Evolutionary conservation across 495 filamentous ascomycete genomes (phyloP).

Genomic region (Aspergillus kassunensis): DNA sequence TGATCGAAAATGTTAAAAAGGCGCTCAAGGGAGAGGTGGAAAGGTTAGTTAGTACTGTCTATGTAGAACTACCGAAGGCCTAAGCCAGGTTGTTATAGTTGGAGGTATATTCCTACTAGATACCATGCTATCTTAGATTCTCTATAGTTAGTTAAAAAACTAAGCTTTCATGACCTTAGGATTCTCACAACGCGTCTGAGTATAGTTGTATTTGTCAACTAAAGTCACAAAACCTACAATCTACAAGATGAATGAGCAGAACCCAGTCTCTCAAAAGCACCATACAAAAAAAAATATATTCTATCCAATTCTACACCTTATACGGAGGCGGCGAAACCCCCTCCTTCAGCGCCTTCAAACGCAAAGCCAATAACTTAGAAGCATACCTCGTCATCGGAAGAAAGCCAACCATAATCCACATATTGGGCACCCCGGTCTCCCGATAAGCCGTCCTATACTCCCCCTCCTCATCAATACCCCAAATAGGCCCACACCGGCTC

Average conservation of each 20-base stretch:
- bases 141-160: too few relatives aligned
- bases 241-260: too few relatives aligned
- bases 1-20: neutral
- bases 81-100: too few relatives aligned
- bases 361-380: slow-evolving; percentile 21
- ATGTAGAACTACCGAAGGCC: too few relatives aligned
- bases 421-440: slow-evolving; percentile 39
- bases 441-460: slow-evolving; percentile 63
- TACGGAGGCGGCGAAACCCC: slow-evolving; percentile 20
- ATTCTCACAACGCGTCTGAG: too few relatives aligned
- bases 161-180: too few relatives aligned
- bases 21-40: neutral
- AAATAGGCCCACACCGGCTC: slow-evolving; percentile 57
- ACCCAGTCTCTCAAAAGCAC: too few relatives aligned
- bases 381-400: slow-evolving; percentile 20
- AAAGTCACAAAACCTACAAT: too few relatives aligned
- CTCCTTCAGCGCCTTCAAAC: slow-evolving; percentile 20
- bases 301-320: slow-evolving; percentile 11
- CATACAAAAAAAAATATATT: neutral
- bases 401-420: slow-evolving; percentile 27
- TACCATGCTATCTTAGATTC: too few relatives aligned
- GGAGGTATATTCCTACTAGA: too few relatives aligned
- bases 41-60: neutral
- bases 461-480: slow-evolving; percentile 71
- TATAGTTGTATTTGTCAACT: too few relatives aligned